Conservation (phyloP, 352 stramenopile species). For the Phytophthora pinifolia region DNA sequence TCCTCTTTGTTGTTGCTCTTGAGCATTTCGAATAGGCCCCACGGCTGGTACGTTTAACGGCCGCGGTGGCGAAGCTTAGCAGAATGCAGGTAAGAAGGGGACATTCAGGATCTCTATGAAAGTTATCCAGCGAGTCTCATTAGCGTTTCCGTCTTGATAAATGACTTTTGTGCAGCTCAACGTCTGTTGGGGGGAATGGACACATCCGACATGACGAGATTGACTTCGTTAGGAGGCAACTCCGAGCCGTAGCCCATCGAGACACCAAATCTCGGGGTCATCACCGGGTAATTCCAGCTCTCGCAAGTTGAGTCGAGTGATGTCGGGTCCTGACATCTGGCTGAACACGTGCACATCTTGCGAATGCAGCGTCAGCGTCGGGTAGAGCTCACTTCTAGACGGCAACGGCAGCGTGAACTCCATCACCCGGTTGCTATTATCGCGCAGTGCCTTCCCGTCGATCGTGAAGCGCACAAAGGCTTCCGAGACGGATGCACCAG, state of each 20-base stretch:
- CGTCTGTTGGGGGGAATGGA: slow-evolving; percentile 20
- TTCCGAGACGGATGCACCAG: slow-evolving; percentile 25
- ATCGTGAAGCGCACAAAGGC: slow-evolving; percentile 75
- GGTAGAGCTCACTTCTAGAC: slow-evolving; percentile 68
- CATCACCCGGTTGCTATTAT: slow-evolving; percentile 51
- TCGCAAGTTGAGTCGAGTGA: slow-evolving; percentile 48
- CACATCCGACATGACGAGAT: slow-evolving; percentile 20
- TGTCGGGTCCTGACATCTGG: slow-evolving; percentile 76
- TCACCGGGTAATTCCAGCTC: slow-evolving; percentile 47
- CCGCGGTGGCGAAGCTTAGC: slow-evolving; percentile 3
- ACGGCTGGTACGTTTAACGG: slow-evolving; percentile 6
- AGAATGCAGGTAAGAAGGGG: slow-evolving; percentile 2
- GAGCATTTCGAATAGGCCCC: slow-evolving; percentile 16
- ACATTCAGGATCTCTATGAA: slow-evolving; percentile 6
- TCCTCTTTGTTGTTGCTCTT: slow-evolving; percentile 16
- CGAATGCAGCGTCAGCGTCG: slow-evolving; percentile 84
- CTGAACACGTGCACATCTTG: slow-evolving; percentile 77
- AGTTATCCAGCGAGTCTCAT: slow-evolving; percentile 19
- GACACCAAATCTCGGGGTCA: slow-evolving; percentile 61
- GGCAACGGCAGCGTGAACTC: slow-evolving; percentile 65
- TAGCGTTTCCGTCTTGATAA: slow-evolving; percentile 20
- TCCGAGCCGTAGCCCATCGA: slow-evolving; percentile 55
- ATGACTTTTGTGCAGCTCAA: slow-evolving; percentile 24
- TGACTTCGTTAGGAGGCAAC: slow-evolving; percentile 22
- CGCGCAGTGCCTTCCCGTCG: slow-evolving; percentile 60